Evolutionary conservation across 441 rosid species (phyloP).

Genomic region (Bocquillonia castaneifolia): DNA sequence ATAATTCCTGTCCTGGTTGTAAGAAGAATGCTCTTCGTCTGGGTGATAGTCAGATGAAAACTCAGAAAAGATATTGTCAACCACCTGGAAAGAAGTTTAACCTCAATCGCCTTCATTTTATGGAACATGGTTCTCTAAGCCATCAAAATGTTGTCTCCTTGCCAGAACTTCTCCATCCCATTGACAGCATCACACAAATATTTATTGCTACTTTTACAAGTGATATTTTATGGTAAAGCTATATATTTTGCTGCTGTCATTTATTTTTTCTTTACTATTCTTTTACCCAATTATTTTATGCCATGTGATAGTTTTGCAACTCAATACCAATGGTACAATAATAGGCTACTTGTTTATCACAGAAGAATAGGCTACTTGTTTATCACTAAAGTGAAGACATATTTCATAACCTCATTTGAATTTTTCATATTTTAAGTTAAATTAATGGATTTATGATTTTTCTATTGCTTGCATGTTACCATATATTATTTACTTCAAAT

Average conservation of each 20-base stretch:
- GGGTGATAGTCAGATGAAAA: conserved; percentile 23
- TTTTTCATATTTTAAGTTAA: background rate
- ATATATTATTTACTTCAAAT: background rate
- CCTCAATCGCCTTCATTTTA: conserved; percentile 61
- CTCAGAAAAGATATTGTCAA: conserved; percentile 18
- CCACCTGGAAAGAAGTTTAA: conserved; percentile 64
- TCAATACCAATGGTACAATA: background rate
- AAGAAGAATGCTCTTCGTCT: conserved; percentile 17
- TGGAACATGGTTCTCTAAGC: conserved; percentile 35
- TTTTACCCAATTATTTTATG: too few species aligned
- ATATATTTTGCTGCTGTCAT: background rate
- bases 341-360: background rate
- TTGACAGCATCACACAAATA: conserved; percentile 53
- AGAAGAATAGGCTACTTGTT: background rate
- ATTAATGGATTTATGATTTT: conserved; percentile 4
- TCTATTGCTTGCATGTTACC: background rate
- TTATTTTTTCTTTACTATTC: background rate
- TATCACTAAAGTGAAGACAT: background rate
- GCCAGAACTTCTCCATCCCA: conserved; percentile 73
- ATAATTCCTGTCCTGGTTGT: conserved; percentile 11
- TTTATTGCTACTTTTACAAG: conserved; percentile 89
- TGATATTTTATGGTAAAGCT: conserved; percentile 65
- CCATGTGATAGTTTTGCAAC: conserved; percentile 1
- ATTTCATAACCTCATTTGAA: background rate
- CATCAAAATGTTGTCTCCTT: conserved; percentile 50